Percentiles rank a stretch among this genome's conserved stretches.
Conservation (phyloP, 2,329 filamentous ascomycete genomes). For the Cytospora paraplurivora region DNA sequence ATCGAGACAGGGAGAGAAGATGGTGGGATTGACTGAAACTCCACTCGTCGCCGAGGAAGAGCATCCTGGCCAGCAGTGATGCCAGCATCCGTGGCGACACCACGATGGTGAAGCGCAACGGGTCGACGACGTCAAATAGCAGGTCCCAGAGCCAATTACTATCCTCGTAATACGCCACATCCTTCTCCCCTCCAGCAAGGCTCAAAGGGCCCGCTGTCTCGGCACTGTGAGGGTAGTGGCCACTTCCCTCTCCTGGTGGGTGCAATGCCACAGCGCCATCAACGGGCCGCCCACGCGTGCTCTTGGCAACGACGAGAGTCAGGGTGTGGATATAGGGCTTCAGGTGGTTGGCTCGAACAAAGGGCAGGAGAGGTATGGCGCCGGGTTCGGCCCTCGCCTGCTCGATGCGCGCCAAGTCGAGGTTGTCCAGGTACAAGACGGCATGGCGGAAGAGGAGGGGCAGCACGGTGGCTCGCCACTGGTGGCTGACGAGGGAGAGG, state of each 20-base stretch:
- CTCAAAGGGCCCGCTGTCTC: slow-evolving; percentile 6
- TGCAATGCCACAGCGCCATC: slow-evolving; percentile 19
- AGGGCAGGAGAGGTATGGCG: slow-evolving; percentile 44
- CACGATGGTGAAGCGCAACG: slow-evolving; percentile 55
- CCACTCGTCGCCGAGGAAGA: slow-evolving; percentile 62
- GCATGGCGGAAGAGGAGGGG: slow-evolving; percentile 61
- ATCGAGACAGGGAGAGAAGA: slow-evolving; percentile 53
- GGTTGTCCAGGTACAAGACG: slow-evolving; percentile 43
- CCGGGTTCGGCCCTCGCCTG: slow-evolving; percentile 30
- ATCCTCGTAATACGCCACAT: slow-evolving; percentile 33
- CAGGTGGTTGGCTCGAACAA: slow-evolving; percentile 41
- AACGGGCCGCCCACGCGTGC: slow-evolving; percentile 21
- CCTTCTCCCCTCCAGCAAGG: slow-evolving; percentile 31
- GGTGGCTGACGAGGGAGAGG: slow-evolving; percentile 54
- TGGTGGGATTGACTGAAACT: slow-evolving; percentile 66
- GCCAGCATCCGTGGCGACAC: slow-evolving; percentile 66
- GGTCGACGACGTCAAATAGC: slow-evolving; percentile 57
- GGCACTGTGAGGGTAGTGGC: slow-evolving; percentile 10
- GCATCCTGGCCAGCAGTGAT: slow-evolving; percentile 57
- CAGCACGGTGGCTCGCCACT: slow-evolving; percentile 54
- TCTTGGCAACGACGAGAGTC: slow-evolving; percentile 41
- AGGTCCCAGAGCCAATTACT: slow-evolving; percentile 57
- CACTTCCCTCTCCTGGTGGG: slow-evolving; percentile 9
- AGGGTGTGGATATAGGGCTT: slow-evolving; percentile 46
- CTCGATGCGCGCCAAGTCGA: slow-evolving; percentile 35